Evolutionary conservation across 768 basidiomycete species (phyloP), one percentile per base, ranked within the genome.

Genomic region (Lactifluus rugatus): DNA sequence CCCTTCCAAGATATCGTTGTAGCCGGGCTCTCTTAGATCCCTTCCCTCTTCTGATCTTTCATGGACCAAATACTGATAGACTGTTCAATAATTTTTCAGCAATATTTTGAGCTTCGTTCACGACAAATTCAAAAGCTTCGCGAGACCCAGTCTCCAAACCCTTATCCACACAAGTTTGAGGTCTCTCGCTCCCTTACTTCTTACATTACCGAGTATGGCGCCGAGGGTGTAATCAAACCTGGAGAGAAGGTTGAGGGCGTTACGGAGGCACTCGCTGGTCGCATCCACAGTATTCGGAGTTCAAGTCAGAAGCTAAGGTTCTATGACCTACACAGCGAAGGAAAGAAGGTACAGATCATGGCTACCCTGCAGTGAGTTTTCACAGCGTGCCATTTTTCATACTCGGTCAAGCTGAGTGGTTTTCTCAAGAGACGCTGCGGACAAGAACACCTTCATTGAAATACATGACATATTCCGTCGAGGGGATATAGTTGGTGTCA

Each of bases 101-200:
- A 95, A 92, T 99, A 97, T 78, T 95, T 87, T 69, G 93, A 97
- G 68, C 75, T 93, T 64, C 87, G 96, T 64, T 91, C 88, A 28
- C 83, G 92, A 48, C 84, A 89, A 65, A 93, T 99, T 66, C 81
- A 84, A 62, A 82, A 84, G 64, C 81, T 99, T 62, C 87, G 90
- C 72, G 78, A 85, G 68, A 87, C 89, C 28, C 87, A 87, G 70
- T 72, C 80, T 7, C 95, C 94, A 2, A 89, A 94, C 70, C 96
- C 96, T 2, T 99, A 98, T 76, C 96, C 96, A 7, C 96, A 99
- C 85, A 99, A 99, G 82, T 99, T 99, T 75, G 72, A 95, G 64
- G 94, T 97, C 21, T 76, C 85, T 56, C 76, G 73, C 61, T 91
- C 90, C 8, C 76, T 99, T 67, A 74, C 82, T 2, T 68, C 74